Evolutionary conservation across 1,139 yeast species (phyloP).

Genomic region (Geotrichum bryndzae): DNA sequence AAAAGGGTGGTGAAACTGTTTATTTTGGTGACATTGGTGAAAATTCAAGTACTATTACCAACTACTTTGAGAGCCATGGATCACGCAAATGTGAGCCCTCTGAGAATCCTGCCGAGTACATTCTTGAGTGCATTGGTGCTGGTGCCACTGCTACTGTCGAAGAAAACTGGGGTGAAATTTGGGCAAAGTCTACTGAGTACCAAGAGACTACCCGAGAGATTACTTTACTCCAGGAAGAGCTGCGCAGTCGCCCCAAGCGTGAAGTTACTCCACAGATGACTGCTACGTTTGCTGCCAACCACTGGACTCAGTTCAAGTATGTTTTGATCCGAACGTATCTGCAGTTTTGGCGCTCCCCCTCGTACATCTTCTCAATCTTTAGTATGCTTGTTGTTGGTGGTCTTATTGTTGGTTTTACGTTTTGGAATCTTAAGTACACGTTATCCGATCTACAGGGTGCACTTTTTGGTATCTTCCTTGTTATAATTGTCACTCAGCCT

Average conservation of each 20-base stretch:
- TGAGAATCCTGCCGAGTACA: slow-evolving; percentile 65
- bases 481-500: slow-evolving; percentile 47
- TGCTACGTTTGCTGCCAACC: slow-evolving; percentile 32
- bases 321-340: slow-evolving; percentile 37
- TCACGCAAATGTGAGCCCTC: slow-evolving; percentile 43
- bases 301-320: slow-evolving; percentile 35
- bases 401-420: slow-evolving; percentile 49
- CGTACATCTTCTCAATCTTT: slow-evolving; percentile 42
- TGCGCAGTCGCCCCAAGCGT: slow-evolving; percentile 26
- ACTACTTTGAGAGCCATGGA: slow-evolving; percentile 53
- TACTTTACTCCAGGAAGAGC: slow-evolving; percentile 32
- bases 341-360: slow-evolving; percentile 44
- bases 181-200: slow-evolving; percentile 40
- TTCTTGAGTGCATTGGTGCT: slow-evolving; percentile 58
- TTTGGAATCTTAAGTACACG: slow-evolving; percentile 35
- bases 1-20: slow-evolving; percentile 57
- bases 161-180: slow-evolving; percentile 42
- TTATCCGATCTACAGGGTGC: slow-evolving; percentile 34
- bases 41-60: slow-evolving; percentile 44
- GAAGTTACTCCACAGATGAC: slow-evolving; percentile 20
- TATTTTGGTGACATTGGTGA: slow-evolving; percentile 63
- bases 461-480: slow-evolving; percentile 48
- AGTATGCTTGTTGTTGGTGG: slow-evolving; percentile 46
- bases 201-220: slow-evolving; percentile 37
- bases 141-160: slow-evolving; percentile 54